Percentiles rank a stretch among this genome's conserved stretches.
These are phyloP conservation scores for Tubosaeta brunneosetosa DNA, from an alignment of 768 basidiomycete species.

Conservation along the genomic window DNA sequence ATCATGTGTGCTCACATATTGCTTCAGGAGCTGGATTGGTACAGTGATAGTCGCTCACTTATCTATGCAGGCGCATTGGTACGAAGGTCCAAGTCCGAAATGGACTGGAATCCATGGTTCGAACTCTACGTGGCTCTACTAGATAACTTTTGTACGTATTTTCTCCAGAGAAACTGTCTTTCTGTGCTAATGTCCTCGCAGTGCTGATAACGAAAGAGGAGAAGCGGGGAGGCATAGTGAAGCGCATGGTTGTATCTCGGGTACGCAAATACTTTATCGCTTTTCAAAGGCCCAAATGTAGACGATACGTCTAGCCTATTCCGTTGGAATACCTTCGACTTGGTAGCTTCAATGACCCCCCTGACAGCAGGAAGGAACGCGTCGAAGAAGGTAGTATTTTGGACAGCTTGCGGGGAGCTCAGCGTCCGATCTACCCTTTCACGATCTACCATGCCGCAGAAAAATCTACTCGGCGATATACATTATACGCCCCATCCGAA, in stretches of 20 bases:
- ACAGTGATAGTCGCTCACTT: conserved; percentile 69
- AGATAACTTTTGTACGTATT: conserved; percentile 68
- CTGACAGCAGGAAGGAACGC: conserved; percentile 63
- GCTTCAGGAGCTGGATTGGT: conserved; percentile 74
- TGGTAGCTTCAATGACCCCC: conserved; percentile 53
- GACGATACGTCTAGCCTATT: conserved; percentile 52
- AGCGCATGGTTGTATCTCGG: conserved; percentile 57
- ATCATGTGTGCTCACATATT: conserved; percentile 4
- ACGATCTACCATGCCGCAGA: conserved; percentile 68
- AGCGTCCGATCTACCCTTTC: conserved; percentile 66
- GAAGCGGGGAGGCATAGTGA: conserved; percentile 43
- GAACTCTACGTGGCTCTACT: conserved; percentile 63
- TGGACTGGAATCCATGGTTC: conserved; percentile 65
- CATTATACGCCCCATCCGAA: conserved; percentile 62
- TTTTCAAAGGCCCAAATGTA: conserved; percentile 1
- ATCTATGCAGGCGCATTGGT: conserved; percentile 62
- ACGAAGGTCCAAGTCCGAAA: conserved; percentile 58
- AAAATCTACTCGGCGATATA: conserved; percentile 58
- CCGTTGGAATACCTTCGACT: conserved; percentile 75
- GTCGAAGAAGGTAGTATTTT: conserved; percentile 54
- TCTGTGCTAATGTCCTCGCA: conserved; percentile 23
- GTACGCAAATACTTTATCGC: conserved; percentile 37
- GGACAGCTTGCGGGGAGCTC: conserved; percentile 49
- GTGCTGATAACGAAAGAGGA: conserved; percentile 66
- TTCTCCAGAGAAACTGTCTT: background rate